Evolutionary conservation across 163 green algal species (phyloP), one percentile per base, ranked within the genome.

Genomic region (Scenedesmus sp.): DNA sequence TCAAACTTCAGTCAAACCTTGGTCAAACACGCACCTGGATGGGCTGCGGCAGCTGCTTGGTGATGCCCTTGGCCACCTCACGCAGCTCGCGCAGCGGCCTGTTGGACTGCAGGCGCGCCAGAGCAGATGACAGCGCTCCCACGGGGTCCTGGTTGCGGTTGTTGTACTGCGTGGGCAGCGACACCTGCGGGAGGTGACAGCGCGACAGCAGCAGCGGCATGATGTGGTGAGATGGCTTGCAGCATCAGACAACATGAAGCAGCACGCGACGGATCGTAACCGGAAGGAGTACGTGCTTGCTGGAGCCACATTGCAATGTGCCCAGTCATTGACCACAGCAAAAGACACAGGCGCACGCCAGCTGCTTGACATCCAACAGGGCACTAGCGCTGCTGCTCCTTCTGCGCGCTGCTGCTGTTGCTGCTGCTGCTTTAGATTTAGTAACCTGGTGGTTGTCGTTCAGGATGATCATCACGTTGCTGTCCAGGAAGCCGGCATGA

Each of bases 391-490:
- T 46, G 34, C 34, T 46, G 34, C 34, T 46, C 34, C 34, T 46
- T 46, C 34, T 46, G 34, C 34, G 34, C 34, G 34, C 34, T 46
- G 34, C 34, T 46, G 34, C 34, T 46, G 34, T 46, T 46, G 34
- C 34, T 46, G 34, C 34, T 46, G 34, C 34, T 46, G n/a, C n/a
- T n/a, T 46, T 46, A 46, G 34, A 46, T 46, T 26, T 91, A 73
- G 52, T 54, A 88, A 96, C 97, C 96, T 99, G 98, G 95, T 99
- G 98, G 96, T 99, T 99, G 95, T 99, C 98, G 93, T 99, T 99
- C 26, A 99, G 96, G 66, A 99, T 98, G 83, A 99, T 97, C 91
- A 99, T 99, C 98, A 99, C 99, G 94, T 99, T 99, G 89, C 97
- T 99, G 95, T 99, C 98, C 91, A 99, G 94, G 95, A 99, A 99